Evolutionary conservation across 345 rosid genomes (phyloP).

Genomic region (Boechera retrofracta): DNA sequence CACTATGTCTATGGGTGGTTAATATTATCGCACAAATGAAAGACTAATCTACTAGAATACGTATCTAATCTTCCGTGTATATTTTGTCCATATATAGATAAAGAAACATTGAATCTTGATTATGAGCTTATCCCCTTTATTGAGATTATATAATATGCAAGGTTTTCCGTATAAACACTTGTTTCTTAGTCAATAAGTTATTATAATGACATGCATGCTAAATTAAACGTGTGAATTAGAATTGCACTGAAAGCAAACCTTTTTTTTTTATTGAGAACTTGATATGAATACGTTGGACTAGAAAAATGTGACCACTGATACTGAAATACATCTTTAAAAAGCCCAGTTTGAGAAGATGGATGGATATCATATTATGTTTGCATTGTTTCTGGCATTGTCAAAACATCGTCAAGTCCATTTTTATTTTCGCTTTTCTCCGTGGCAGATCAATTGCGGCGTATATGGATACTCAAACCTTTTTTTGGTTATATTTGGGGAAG

Average conservation of each 20-base stretch:
- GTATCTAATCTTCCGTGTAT: conserved; percentile 12
- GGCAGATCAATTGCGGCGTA: not conserved
- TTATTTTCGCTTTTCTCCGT: not conserved
- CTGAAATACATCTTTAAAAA: not conserved
- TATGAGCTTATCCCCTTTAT: not conserved
- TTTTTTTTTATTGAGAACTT: conserved; percentile 3
- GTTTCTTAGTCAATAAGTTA: conserved; percentile 10
- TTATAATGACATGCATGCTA: conserved; percentile 9
- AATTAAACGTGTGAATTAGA: conserved; percentile 30
- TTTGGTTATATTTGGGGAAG: not conserved
- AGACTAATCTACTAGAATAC: conserved; percentile 21
- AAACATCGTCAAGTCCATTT: not conserved
- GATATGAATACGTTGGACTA: conserved; percentile 17
- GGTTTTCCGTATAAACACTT: conserved; percentile 2
- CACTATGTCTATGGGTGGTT: conserved; percentile 3
- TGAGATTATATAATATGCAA: conserved; percentile 9
- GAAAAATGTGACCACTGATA: not conserved
- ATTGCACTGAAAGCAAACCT: not conserved
- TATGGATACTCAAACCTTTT: not conserved
- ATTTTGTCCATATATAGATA: conserved; percentile 12
- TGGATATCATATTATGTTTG: not conserved
- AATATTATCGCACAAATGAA: conserved; percentile 16
- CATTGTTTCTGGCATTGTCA: not conserved
- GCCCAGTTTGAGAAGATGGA: not conserved
- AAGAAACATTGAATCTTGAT: conserved; percentile 30